Percentiles rank a stretch among this genome's conserved stretches.
Conservation (phyloP, 2,329 filamentous ascomycete species). For the Ophiosphaerella herpotricha region DNA sequence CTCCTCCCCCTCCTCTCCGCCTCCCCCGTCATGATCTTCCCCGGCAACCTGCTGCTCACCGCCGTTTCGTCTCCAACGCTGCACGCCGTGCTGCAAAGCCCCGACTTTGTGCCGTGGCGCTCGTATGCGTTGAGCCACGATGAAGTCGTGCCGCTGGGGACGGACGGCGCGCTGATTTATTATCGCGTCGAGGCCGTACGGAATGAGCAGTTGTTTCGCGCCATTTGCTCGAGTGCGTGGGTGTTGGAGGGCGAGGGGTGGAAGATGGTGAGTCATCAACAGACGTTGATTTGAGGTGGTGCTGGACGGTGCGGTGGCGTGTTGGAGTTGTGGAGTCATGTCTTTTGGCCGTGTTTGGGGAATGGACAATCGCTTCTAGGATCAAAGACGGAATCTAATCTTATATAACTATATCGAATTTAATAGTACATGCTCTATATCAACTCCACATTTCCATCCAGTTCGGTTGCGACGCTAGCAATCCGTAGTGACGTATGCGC, state of each 20-base stretch:
- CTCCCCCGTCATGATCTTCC: constrained; percentile 49
- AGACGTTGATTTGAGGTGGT: constrained; percentile 27
- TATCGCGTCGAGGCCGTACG: constrained; percentile 30
- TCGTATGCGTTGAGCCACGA: constrained; percentile 34
- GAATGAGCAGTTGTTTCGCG: constrained; percentile 19
- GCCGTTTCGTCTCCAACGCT: constrained; percentile 36
- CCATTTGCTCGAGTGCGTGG: constrained; percentile 36
- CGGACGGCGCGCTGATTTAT: constrained; percentile 29
- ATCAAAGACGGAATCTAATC: too few species aligned
- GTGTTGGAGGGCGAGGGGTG: constrained; percentile 25
- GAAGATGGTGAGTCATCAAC: constrained; percentile 38
- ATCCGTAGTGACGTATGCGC: constrained; percentile 8
- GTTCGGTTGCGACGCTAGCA: constrained; percentile 23
- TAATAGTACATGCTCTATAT: too few species aligned
- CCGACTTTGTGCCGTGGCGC: constrained; percentile 28
- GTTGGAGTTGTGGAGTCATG: too few species aligned
- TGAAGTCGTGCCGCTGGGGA: constrained; percentile 29
- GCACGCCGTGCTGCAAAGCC: constrained; percentile 23
- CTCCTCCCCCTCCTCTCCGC: constrained; percentile 39
- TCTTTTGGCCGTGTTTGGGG: too few species aligned
- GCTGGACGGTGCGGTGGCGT: neutral
- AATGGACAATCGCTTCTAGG: too few species aligned
- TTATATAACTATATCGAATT: too few species aligned
- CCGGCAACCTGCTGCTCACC: constrained; percentile 42
- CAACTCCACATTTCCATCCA: too few species aligned